These are phyloP conservation scores for Melaleuca alternifolia DNA, from an alignment of 345 rosid species.

Conservation along the genomic window DNA sequence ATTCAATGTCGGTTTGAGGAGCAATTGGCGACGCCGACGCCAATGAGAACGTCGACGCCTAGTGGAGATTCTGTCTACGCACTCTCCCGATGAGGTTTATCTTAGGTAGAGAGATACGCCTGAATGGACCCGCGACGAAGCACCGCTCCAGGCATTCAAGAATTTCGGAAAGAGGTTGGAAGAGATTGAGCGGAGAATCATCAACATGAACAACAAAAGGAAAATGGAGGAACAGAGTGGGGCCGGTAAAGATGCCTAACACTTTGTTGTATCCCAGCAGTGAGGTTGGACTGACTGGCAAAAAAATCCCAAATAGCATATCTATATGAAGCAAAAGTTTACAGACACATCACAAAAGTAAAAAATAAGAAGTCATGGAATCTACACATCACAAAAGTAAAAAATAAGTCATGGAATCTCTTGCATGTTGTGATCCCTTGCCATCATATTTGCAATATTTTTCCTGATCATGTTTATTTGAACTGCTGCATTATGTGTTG, in stretches of 20 bases:
- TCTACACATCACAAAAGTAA: too few species aligned
- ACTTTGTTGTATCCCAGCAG: slow-evolving; percentile 40
- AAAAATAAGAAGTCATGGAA: too few species aligned
- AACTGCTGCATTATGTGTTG: too few species aligned
- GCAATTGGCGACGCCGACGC: neutral
- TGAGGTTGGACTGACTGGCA: slow-evolving; percentile 36
- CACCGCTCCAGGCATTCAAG: slow-evolving; percentile 24
- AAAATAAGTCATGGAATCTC: too few species aligned
- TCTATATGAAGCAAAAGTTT: slow-evolving; percentile 42
- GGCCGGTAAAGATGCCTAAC: slow-evolving; percentile 43
- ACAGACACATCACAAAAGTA: too few species aligned
- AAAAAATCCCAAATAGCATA: slow-evolving; percentile 58
- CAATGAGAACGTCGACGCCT: slow-evolving; percentile 31
- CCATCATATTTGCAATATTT: too few species aligned
- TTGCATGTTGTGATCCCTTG: too few species aligned
- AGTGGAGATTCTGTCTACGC: slow-evolving; percentile 51
- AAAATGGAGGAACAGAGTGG: slow-evolving; percentile 35
- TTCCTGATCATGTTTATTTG: too few species aligned
- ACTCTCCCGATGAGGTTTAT: slow-evolving; percentile 48
- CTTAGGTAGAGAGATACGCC: slow-evolving; percentile 42
- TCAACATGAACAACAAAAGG: slow-evolving; percentile 19
- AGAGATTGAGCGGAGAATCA: slow-evolving; percentile 34
- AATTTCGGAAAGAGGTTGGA: slow-evolving; percentile 31
- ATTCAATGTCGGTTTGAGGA: slow-evolving; percentile 17
- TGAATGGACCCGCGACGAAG: slow-evolving; percentile 48